A percentile compares a stretch with the other conserved stretches of the same genome.
Conservation (phyloP, 2,329 filamentous ascomycete species). For the Apiospora aurea region DNA sequence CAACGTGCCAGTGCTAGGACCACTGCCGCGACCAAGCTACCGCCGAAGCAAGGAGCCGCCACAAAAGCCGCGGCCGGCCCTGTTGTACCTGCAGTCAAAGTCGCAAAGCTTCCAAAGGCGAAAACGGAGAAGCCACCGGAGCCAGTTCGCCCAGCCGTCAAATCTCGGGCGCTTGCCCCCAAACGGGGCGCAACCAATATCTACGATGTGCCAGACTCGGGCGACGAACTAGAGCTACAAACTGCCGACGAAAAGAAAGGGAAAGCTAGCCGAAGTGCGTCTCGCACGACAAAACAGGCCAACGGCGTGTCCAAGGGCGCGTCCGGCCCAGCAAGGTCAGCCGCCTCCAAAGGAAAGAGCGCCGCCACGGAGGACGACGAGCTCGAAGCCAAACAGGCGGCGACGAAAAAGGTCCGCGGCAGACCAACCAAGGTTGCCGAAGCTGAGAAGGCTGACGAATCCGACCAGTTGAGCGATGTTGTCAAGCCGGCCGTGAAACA, state of each 20-base stretch:
- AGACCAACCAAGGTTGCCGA: not conserved
- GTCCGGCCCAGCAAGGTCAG: not conserved
- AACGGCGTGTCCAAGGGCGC: slow-evolving; percentile 1
- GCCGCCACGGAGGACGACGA: not conserved
- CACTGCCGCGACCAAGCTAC: not conserved
- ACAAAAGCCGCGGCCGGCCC: not conserved
- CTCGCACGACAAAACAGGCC: not conserved
- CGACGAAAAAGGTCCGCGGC: not conserved
- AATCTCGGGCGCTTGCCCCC: not conserved
- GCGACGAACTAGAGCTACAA: slow-evolving; percentile 33
- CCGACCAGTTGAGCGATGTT: not conserved
- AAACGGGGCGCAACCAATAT: slow-evolving; percentile 34
- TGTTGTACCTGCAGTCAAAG: slow-evolving; percentile 4
- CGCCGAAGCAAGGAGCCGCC: not conserved
- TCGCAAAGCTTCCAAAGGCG: not conserved
- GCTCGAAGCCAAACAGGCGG: not conserved
- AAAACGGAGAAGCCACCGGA: not conserved
- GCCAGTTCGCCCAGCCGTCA: slow-evolving; percentile 3
- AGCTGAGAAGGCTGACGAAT: not conserved
- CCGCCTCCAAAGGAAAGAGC: not conserved
- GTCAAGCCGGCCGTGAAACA: slow-evolving; percentile 26
- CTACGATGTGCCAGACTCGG: slow-evolving; percentile 42
- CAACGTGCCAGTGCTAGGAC: slow-evolving; percentile 19
- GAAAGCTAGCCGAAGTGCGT: slow-evolving; percentile 13
- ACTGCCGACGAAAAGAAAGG: slow-evolving; percentile 19